Percentiles rank a stretch among this genome's conserved stretches.
These are phyloP conservation scores for Zasmidium cellare DNA, from an alignment of 2,329 filamentous ascomycete genomes.

Conservation along the genomic window DNA sequence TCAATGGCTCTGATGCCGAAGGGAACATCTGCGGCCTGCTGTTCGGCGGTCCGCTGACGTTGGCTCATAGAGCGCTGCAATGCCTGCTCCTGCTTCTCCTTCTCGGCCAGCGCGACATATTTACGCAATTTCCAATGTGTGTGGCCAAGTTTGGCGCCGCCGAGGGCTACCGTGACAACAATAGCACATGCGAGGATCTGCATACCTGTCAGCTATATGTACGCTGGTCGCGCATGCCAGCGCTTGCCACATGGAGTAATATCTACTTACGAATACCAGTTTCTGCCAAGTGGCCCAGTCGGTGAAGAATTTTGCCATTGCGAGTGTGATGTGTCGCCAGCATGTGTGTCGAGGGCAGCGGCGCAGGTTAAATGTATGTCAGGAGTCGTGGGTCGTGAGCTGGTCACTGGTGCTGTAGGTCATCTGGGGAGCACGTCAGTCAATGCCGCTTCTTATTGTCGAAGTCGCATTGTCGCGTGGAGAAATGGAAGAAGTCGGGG, in stretches of 20 bases:
- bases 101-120: slow-evolving; percentile 36
- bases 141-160: slow-evolving; percentile 63
- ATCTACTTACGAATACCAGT: slow-evolving; percentile 74
- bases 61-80: slow-evolving; percentile 37
- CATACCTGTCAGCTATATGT: slow-evolving; percentile 11
- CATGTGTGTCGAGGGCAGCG: not conserved
- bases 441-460: not conserved
- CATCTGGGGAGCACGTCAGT: not conserved
- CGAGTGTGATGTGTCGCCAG: not conserved
- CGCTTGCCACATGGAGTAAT: slow-evolving; percentile 13
- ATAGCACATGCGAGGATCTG: slow-evolving; percentile 75
- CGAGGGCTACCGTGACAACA: slow-evolving; percentile 65
- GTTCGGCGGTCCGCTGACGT: slow-evolving; percentile 7
- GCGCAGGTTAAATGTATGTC: not conserved
- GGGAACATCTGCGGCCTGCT: slow-evolving; percentile 54
- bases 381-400: not conserved
- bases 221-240: slow-evolving; percentile 26
- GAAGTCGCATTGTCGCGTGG: not conserved
- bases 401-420: not conserved
- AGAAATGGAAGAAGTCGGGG: not conserved
- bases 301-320: slow-evolving; percentile 41
- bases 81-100: slow-evolving; percentile 30
- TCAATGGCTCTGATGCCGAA: slow-evolving; percentile 87
- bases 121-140: slow-evolving; percentile 43
- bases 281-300: slow-evolving; percentile 82